A percentile compares a stretch with the other conserved stretches of the same genome.
These are phyloP conservation scores for Monosporozyma unispora DNA, from an alignment of 805 yeast species.

Conservation along the genomic window DNA sequence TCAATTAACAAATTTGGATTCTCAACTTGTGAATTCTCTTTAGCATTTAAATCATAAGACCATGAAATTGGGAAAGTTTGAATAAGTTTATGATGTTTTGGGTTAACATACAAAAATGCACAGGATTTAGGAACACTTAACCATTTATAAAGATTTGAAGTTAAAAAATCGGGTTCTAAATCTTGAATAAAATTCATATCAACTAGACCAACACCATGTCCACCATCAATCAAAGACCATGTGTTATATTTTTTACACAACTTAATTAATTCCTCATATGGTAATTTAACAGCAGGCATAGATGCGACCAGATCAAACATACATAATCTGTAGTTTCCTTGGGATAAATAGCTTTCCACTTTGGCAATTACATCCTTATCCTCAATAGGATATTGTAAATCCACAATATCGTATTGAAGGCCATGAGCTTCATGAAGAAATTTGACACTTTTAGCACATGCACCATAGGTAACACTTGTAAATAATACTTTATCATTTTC, in stretches of 20 bases:
- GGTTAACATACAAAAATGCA: conserved; percentile 50
- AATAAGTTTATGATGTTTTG: conserved; percentile 39
- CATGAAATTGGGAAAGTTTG: conserved; percentile 55
- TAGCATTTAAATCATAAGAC: conserved; percentile 12
- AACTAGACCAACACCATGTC: conserved; percentile 55
- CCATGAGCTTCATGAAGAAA: conserved; percentile 32
- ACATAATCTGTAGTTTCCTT: conserved; percentile 33
- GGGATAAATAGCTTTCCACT: conserved; percentile 25
- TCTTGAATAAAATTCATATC: conserved; percentile 34
- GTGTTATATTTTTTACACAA: conserved; percentile 40
- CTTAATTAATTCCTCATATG: conserved; percentile 40
- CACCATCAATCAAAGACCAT: conserved; percentile 59
- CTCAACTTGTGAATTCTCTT: not conserved
- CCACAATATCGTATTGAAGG: conserved; percentile 31
- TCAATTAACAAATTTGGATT: not conserved
- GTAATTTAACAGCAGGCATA: conserved; percentile 53
- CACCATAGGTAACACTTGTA: conserved; percentile 43
- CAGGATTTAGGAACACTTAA: conserved; percentile 46
- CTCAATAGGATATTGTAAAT: conserved; percentile 37
- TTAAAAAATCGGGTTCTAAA: conserved; percentile 50
- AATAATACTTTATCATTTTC: conserved; percentile 41
- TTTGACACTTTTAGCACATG: conserved; percentile 44
- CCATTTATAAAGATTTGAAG: conserved; percentile 67
- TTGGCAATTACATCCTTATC: conserved; percentile 34
- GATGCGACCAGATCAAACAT: conserved; percentile 53